Percentiles rank a stretch among this genome's conserved stretches.
phyloP scores from a whole-genome alignment of 2,329 filamentous ascomycete species.

The Colletotrichum sp. region DNA sequence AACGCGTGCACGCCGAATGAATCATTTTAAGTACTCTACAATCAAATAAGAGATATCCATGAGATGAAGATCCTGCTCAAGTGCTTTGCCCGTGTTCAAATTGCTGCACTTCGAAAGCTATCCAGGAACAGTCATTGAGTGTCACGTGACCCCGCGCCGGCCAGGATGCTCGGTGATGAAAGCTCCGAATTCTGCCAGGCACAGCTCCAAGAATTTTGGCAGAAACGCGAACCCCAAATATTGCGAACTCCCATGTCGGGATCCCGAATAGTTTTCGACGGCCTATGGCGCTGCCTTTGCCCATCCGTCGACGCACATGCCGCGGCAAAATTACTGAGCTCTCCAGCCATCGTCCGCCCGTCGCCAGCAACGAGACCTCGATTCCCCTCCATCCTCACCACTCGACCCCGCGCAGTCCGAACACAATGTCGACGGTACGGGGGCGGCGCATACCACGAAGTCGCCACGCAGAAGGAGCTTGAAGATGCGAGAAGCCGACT shows the following conservation, averaged over 20 bases:
- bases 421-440: not conserved
- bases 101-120: not conserved
- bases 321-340: slow-evolving; percentile 35
- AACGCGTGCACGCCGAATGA: not conserved
- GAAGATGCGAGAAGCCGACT: not conserved
- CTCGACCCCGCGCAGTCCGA: not conserved
- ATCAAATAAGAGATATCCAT: not conserved
- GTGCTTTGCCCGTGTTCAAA: no score
- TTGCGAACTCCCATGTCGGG: slow-evolving; percentile 36
- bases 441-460: not conserved
- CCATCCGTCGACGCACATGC: slow-evolving; percentile 53
- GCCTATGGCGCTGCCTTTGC: slow-evolving; percentile 69
- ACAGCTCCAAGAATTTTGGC: not conserved
- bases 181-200: not conserved
- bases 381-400: not conserved
- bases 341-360: slow-evolving; percentile 21
- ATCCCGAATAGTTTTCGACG: slow-evolving; percentile 52
- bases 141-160: slow-evolving; percentile 1
- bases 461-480: not conserved
- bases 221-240: not conserved
- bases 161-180: not conserved
- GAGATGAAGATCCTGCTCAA: not conserved
- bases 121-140: not conserved
- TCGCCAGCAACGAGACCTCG: not conserved
- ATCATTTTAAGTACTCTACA: slow-evolving; percentile 1